A percentile compares a stretch with the other conserved stretches of the same genome.
Evolutionary conservation across 208 protist species (phyloP).

Genomic region (Leishmania gerbilli): DNA sequence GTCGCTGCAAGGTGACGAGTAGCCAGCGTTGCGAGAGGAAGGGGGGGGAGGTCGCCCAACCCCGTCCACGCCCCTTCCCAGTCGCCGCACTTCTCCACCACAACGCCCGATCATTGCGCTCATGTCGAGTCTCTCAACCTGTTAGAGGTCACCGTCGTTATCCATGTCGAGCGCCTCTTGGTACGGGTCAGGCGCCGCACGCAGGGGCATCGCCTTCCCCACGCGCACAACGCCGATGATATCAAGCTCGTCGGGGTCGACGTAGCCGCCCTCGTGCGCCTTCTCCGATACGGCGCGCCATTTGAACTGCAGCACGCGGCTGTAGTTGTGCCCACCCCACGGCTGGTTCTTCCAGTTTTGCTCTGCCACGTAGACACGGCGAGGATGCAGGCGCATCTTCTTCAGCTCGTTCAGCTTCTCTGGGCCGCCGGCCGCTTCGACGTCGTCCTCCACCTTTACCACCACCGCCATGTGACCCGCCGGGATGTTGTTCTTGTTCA

Average conservation of each 20-base stretch:
- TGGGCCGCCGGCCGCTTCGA: conserved; percentile 38
- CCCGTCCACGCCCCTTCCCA: too few species aligned
- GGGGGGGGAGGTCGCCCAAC: neutral
- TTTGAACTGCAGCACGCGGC: conserved; percentile 45
- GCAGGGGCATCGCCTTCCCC: conserved; percentile 35
- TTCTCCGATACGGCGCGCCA: conserved; percentile 35
- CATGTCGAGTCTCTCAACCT: too few species aligned
- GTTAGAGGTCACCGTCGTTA: conserved; percentile 34
- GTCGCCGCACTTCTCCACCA: neutral
- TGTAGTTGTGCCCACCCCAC: conserved; percentile 62
- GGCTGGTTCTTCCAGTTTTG: conserved; percentile 63
- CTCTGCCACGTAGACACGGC: conserved; percentile 67
- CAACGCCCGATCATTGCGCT: neutral
- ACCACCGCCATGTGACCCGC: conserved; percentile 59
- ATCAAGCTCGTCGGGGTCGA: conserved; percentile 33
- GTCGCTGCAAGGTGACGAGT: neutral
- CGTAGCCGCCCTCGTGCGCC: conserved; percentile 35
- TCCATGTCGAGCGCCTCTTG: conserved; percentile 18
- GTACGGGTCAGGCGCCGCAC: conserved; percentile 20
- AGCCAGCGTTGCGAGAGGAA: neutral
- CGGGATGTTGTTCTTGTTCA: conserved; percentile 5
- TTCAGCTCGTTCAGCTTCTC: conserved; percentile 37
- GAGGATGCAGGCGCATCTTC: conserved; percentile 46
- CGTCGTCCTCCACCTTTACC: conserved; percentile 60
- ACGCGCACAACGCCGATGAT: conserved; percentile 43